Percentiles rank a stretch among this genome's conserved stretches.
Conservation (phyloP, 495 filamentous ascomycete species). For the Daldinia childiae region DNA sequence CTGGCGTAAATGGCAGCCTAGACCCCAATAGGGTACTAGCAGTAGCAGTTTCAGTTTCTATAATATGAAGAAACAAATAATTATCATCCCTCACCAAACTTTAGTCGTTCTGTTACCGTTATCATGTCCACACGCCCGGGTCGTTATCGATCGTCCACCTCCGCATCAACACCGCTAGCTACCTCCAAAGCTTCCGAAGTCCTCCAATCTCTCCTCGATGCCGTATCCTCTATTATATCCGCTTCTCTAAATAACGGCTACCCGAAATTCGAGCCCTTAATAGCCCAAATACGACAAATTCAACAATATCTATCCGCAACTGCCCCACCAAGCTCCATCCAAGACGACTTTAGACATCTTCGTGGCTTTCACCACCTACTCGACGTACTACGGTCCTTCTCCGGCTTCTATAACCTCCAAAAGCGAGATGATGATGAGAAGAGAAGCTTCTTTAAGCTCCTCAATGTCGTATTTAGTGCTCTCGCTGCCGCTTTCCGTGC, state of each 20-base stretch:
- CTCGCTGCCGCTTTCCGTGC: constrained; percentile 79
- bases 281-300: constrained; percentile 54
- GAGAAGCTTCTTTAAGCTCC: constrained; percentile 70
- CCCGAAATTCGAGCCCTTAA: constrained; percentile 53
- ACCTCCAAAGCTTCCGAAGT: constrained; percentile 67
- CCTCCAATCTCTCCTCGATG: constrained; percentile 66
- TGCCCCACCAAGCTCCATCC: constrained; percentile 54
- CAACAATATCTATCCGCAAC: constrained; percentile 59
- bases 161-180: constrained; percentile 62
- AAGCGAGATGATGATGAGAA: constrained; percentile 68
- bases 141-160: constrained; percentile 70
- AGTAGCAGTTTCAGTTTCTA: constrained; percentile 29
- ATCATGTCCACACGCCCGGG: constrained; percentile 60
- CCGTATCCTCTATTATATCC: constrained; percentile 51
- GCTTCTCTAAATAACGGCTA: constrained; percentile 44
- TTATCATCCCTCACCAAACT: constrained; percentile 26
- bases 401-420: constrained; percentile 75
- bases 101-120: constrained; percentile 31
- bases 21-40: constrained; percentile 46
- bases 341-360: constrained; percentile 86
- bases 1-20: constrained; percentile 45
- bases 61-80: constrained; percentile 42
- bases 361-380: constrained; percentile 82
- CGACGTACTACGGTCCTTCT: constrained; percentile 70
- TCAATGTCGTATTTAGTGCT: constrained; percentile 74